Base-by-base conservation (phyloP, 192 early-diverging fungal species). In the Coemansia sp. region DNA sequence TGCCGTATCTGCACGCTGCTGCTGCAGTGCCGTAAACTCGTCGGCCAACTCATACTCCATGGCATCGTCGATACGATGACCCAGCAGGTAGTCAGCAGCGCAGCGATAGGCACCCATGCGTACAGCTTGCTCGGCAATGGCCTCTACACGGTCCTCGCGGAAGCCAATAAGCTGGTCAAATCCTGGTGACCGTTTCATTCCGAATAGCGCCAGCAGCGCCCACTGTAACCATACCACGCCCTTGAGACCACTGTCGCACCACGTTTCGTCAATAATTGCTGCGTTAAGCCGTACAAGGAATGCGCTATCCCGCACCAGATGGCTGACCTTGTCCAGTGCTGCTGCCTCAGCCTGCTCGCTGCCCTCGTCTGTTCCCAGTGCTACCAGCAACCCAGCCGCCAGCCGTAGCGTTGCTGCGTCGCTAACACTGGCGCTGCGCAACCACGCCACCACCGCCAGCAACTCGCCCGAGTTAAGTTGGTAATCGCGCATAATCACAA, bases 11-110 rank as follows among this genome's bases (percentile, higher is more conserved):
- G 65, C 16, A 37, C 47, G 64, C 64, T 75, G 74, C 39, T 74
- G 52, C 58, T 55, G 74, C 47, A 82, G 49, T 23, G 69, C 66
- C 19, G 69, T 54, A 54, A 81, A 69, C 62, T 81, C 78, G n/a
- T 68, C 64, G 1, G 78, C 66, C 35, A 75, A 54, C 38, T 80
- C 78, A 58, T 80, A 77, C n/a, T 68, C 65, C 22, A 69, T 65
- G 47, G 65, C 69, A 53, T 73, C 82, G 19, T 66, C 69, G 19
- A 70, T 57, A 41, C 74, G 73, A 61, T 84, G 85, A 13, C 78
- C 81, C 18, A 92, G 76, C 10, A 89, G 67, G 62, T 88, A 88
- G 64, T 85, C 79, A 22, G 80, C 83, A 19, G 86, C 85, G 68
- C 89, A 89, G 35, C 82, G 84, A 32, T 89, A 88, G 1, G 83